A percentile compares a stretch with the other conserved stretches of the same genome.
Conservation (phyloP, 2,329 filamentous ascomycete genomes). For the Cladosporium sp. region DNA sequence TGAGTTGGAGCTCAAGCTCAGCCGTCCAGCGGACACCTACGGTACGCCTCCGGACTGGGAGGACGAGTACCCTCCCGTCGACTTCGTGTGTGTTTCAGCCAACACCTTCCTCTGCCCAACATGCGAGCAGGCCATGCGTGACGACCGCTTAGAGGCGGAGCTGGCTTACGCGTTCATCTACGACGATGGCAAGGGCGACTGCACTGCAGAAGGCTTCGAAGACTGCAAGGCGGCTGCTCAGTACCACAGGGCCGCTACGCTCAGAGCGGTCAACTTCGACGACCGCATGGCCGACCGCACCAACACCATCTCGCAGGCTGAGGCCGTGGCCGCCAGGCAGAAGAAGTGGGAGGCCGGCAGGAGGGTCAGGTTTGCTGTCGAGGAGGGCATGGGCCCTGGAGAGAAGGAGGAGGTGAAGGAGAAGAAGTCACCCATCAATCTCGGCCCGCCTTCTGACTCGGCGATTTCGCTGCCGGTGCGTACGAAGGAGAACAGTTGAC, state of each 20-base stretch:
- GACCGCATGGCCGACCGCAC: background rate
- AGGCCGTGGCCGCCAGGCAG: background rate
- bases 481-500: background rate
- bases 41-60: background rate
- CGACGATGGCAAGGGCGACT: background rate
- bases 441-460: background rate
- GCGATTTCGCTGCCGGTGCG: background rate
- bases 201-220: background rate
- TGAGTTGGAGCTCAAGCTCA: background rate
- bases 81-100: background rate
- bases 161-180: background rate
- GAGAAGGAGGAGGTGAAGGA: background rate
- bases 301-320: background rate
- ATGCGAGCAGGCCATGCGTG: background rate
- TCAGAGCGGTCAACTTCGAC: slow-evolving; percentile 2
- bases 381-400: background rate
- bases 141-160: background rate
- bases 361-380: background rate
- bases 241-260: background rate
- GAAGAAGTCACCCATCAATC: background rate
- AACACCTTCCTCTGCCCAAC: background rate
- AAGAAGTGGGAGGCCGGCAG: slow-evolving; percentile 1
- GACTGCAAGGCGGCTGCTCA: background rate
- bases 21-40: background rate
- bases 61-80: background rate